These are phyloP conservation scores for Aspergillus sp. DNA, from an alignment of 2,329 filamentous ascomycete species.

Conservation along the genomic window DNA sequence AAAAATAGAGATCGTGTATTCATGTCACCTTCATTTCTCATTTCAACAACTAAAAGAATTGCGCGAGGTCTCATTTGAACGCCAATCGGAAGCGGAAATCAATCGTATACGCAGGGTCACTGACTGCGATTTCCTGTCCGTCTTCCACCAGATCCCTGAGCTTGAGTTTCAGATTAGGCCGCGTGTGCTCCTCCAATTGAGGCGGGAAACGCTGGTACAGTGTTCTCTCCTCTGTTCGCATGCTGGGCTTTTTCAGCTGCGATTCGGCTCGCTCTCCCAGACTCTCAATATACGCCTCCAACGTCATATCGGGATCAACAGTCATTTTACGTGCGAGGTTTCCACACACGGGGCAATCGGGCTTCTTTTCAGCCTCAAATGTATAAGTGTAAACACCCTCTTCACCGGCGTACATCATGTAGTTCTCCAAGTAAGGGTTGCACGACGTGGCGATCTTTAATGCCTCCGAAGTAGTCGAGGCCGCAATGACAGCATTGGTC, in stretches of 20 bases:
- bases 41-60: not conserved
- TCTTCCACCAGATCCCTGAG: constrained; percentile 70
- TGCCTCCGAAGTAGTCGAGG: constrained; percentile 92
- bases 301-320: constrained; percentile 65
- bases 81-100: constrained; percentile 59
- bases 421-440: constrained; percentile 82
- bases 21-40: constrained; percentile 7
- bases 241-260: constrained; percentile 88
- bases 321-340: constrained; percentile 71
- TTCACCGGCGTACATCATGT: constrained; percentile 99
- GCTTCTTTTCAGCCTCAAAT: constrained; percentile 89
- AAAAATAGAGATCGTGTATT: constrained; percentile 5
- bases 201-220: constrained; percentile 85
- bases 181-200: constrained; percentile 76
- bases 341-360: constrained; percentile 92
- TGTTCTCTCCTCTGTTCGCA: constrained; percentile 74
- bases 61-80: constrained; percentile 32
- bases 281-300: constrained; percentile 80
- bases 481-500: constrained; percentile 94
- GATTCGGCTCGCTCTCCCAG: constrained; percentile 79
- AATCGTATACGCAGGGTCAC: constrained; percentile 81
- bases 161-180: constrained; percentile 75
- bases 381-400: constrained; percentile 96
- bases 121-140: constrained; percentile 86
- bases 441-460: constrained; percentile 85